A percentile compares a stretch with the other conserved stretches of the same genome.
Evolutionary conservation across 2,329 filamentous ascomycete genomes (phyloP).

Genomic region (Corinectria fuckeliana): DNA sequence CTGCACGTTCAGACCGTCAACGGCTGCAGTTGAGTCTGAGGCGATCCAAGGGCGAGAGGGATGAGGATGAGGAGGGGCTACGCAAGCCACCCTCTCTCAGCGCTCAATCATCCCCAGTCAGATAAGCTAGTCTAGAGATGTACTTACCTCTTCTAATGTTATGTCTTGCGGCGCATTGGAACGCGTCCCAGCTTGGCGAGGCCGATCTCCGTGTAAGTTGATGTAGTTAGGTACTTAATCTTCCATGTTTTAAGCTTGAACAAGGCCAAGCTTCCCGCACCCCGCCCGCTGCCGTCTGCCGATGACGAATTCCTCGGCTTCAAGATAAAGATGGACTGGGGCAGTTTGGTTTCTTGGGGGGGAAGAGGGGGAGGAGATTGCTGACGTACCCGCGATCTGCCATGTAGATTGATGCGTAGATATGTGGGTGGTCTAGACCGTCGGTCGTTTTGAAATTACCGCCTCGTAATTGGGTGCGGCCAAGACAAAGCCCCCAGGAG

Average conservation of each 20-base stretch:
- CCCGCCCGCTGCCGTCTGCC: no score
- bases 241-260: constrained; percentile 13
- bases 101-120: no score
- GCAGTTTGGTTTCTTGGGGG: not conserved
- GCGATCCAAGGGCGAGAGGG: not conserved
- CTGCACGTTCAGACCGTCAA: not conserved
- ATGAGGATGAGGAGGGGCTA: not conserved
- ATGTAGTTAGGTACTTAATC: constrained; percentile 8
- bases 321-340: no score
- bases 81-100: constrained; percentile 12
- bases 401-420: not conserved
- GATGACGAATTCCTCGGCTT: not conserved
- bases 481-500: not conserved
- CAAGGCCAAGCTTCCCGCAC: not conserved
- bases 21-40: not conserved
- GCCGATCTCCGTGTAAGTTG: not conserved
- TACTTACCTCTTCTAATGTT: not conserved
- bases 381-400: constrained; percentile 8
- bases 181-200: not conserved
- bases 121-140: no score
- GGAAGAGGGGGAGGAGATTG: no score
- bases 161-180: not conserved
- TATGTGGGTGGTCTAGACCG: not conserved
- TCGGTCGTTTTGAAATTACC: constrained; percentile 13
- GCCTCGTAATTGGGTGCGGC: constrained; percentile 13